Percentiles rank a stretch among this genome's conserved stretches.
Evolutionary conservation across 2,329 filamentous ascomycete species (phyloP).

Genomic region (Bipolaris bicolor): DNA sequence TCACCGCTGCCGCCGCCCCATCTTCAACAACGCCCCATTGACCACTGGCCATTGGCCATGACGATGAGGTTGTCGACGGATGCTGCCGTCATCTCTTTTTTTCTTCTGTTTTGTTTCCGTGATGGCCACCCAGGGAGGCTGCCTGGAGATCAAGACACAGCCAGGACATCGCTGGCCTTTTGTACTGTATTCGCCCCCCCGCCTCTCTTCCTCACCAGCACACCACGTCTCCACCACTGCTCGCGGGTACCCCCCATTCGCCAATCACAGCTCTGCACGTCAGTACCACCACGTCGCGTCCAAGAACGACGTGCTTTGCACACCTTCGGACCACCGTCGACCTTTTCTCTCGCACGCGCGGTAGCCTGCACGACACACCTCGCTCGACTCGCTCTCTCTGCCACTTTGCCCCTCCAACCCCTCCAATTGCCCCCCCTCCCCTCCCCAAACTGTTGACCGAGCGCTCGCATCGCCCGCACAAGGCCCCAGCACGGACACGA

Average conservation of each 20-base stretch:
- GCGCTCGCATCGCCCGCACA: neutral
- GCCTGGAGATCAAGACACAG: no score
- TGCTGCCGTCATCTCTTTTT: no score
- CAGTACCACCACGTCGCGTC: constrained; percentile 25
- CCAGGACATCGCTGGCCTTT: neutral
- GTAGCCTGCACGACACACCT: neutral
- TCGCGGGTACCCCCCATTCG: neutral
- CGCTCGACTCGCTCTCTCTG: neutral
- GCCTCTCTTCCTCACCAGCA: neutral
- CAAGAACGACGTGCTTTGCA: constrained; percentile 4
- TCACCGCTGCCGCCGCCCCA: no score
- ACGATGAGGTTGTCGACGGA: neutral
- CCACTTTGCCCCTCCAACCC: constrained; percentile 2
- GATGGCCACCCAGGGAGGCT: no score
- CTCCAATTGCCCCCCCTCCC: neutral
- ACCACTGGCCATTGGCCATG: no score
- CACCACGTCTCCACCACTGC: constrained; percentile 4
- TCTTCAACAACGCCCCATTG: no score
- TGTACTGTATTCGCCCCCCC: constrained; percentile 13
- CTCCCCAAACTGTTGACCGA: neutral
- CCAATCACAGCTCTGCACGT: constrained; percentile 29
- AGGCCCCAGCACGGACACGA: constrained; percentile 5
- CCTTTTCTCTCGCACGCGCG: constrained; percentile 4
- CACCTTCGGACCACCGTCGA: neutral
- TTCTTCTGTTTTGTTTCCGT: no score